Evolutionary conservation across 805 yeast genomes (phyloP).

Genomic region (Pichia pseudocactophila): DNA sequence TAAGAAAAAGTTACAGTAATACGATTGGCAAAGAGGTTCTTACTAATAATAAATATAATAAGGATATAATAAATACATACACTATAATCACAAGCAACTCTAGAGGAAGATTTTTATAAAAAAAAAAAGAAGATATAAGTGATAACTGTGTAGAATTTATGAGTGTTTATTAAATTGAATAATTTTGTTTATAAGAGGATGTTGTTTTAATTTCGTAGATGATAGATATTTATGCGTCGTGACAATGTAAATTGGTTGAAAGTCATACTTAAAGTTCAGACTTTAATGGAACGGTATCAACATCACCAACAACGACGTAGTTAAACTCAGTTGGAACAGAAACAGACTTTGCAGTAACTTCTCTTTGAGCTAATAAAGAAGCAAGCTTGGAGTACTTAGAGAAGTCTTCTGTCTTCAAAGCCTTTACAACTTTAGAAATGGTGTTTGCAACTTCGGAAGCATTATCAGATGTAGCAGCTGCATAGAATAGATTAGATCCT

Average conservation of each 20-base stretch:
- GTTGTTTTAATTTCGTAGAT: neutral
- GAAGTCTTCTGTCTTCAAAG: slow-evolving; percentile 31
- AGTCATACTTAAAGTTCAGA: slow-evolving; percentile 61
- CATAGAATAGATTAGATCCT: slow-evolving; percentile 74
- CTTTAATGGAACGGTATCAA: slow-evolving; percentile 75
- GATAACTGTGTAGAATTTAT: too few species aligned
- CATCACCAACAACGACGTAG: slow-evolving; percentile 86
- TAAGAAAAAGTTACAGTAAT: too few species aligned
- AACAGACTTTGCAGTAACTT: slow-evolving; percentile 30
- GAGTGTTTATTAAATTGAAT: neutral
- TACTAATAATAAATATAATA: slow-evolving; percentile 2
- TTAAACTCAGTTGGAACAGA: slow-evolving; percentile 51
- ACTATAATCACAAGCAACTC: slow-evolving; percentile 6
- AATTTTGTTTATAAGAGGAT: neutral
- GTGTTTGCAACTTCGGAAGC: slow-evolving; percentile 51
- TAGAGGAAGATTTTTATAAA: neutral
- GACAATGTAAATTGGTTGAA: neutral
- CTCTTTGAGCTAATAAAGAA: slow-evolving; percentile 33
- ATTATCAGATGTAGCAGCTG: slow-evolving; percentile 51
- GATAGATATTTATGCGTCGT: neutral
- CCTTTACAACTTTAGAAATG: slow-evolving; percentile 50
- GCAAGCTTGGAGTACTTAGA: slow-evolving; percentile 44
- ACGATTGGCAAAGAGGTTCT: too few species aligned
- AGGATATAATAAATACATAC: slow-evolving; percentile 9
- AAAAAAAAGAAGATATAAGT: too few species aligned